Conservation (phyloP, 805 yeast genomes). For the Scheffersomyces spartinae region DNA sequence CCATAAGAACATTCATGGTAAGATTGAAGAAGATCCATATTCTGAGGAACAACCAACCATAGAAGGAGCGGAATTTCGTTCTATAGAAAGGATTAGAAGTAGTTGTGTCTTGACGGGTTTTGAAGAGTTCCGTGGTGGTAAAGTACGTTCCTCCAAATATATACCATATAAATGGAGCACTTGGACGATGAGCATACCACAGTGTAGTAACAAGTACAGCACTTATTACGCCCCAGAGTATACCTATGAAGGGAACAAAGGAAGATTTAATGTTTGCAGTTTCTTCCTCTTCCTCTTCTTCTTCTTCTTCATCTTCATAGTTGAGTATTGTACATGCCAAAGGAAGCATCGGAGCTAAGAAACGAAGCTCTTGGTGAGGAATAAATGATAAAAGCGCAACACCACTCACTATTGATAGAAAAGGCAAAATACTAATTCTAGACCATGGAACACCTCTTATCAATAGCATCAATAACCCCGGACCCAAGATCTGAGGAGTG, state of each 20-base stretch:
- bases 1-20: slow-evolving; percentile 53
- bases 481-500: slow-evolving; percentile 76
- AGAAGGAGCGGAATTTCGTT: too few species aligned
- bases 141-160: too few species aligned
- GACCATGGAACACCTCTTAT: too few species aligned
- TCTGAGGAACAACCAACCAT: slow-evolving; percentile 14
- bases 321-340: slow-evolving; percentile 29
- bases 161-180: too few species aligned
- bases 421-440: slow-evolving; percentile 55
- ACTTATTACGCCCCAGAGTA: too few species aligned
- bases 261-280: slow-evolving; percentile 1
- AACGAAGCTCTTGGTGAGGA: slow-evolving; percentile 93
- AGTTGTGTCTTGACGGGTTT: too few species aligned
- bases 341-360: slow-evolving; percentile 71
- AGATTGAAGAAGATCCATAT: slow-evolving; percentile 59
- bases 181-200: too few species aligned
- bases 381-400: slow-evolving; percentile 49
- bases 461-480: slow-evolving; percentile 49
- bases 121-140: too few species aligned
- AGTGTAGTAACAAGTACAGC: too few species aligned
- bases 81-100: too few species aligned
- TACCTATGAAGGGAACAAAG: too few species aligned
- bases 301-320: slow-evolving; percentile 4
- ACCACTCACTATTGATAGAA: slow-evolving; percentile 53
- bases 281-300: slow-evolving; percentile 4